These are phyloP conservation scores for Pythium brassicae DNA, from an alignment of 352 stramenopile species.

Conservation along the genomic window DNA sequence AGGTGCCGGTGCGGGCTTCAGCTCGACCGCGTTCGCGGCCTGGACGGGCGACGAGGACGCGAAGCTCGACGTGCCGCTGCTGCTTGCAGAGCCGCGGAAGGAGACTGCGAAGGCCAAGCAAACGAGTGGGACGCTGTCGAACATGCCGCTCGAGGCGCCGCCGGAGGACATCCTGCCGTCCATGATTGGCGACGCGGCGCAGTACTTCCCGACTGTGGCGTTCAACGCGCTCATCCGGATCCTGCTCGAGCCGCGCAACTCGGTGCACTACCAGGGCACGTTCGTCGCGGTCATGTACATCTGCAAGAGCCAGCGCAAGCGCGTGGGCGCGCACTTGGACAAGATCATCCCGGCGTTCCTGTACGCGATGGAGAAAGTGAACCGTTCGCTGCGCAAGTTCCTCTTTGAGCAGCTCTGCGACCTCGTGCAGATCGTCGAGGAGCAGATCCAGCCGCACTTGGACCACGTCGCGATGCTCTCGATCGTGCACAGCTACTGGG, in stretches of 20 bases:
- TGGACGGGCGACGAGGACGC: slow-evolving; percentile 40
- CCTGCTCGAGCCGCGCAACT: slow-evolving; percentile 94
- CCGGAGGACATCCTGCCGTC: slow-evolving; percentile 76
- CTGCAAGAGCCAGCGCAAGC: slow-evolving; percentile 94
- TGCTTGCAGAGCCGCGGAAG: slow-evolving; percentile 47
- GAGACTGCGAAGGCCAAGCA: slow-evolving; percentile 71
- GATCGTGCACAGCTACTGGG: slow-evolving; percentile 82
- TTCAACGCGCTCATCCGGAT: slow-evolving; percentile 97
- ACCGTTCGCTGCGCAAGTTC: slow-evolving; percentile 89
- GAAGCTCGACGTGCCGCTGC: slow-evolving; percentile 39
- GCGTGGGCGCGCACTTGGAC: slow-evolving; percentile 94
- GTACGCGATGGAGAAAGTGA: slow-evolving; percentile 88
- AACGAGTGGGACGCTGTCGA: slow-evolving; percentile 57
- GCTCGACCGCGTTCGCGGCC: slow-evolving; percentile 12
- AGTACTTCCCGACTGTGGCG: slow-evolving; percentile 97
- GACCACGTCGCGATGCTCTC: slow-evolving; percentile 81
- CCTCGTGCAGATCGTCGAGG: slow-evolving; percentile 95
- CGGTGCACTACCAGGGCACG: slow-evolving; percentile 95
- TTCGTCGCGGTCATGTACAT: slow-evolving; percentile 99
- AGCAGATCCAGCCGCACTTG: slow-evolving; percentile 93
- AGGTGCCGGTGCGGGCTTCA: slow-evolving; percentile 16
- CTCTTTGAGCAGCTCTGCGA: slow-evolving; percentile 96
- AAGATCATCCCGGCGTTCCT: slow-evolving; percentile 98
- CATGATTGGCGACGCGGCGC: slow-evolving; percentile 82
- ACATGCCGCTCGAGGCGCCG: slow-evolving; percentile 56